phyloP scores from a whole-genome alignment of 1,284 basidiomycete genomes.

The Malassezia furfur region DNA sequence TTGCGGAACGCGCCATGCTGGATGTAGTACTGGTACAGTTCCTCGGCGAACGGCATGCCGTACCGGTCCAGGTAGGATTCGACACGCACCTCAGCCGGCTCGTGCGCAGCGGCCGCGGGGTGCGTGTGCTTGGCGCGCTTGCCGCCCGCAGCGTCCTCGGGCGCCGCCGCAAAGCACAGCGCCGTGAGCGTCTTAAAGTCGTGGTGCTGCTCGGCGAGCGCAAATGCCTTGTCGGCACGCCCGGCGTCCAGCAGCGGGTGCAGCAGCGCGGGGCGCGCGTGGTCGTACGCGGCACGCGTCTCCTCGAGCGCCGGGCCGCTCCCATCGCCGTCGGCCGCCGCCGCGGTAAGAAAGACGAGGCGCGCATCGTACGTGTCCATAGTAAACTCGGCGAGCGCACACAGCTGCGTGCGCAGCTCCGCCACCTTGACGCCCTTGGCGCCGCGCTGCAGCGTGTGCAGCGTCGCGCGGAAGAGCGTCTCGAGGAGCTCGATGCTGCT shows the following conservation, averaged over 20 bases:
- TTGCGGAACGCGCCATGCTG: conserved; percentile 59
- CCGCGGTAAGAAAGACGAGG: conserved; percentile 42
- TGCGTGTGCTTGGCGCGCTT: conserved; percentile 50
- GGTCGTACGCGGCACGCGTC: conserved; percentile 59
- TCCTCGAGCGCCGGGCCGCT: conserved; percentile 52
- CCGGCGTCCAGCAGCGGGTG: conserved; percentile 66
- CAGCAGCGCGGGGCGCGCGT: conserved; percentile 63
- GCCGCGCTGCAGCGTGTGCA: conserved; percentile 51
- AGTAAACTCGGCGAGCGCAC: conserved; percentile 55
- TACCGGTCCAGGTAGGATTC: conserved; percentile 69
- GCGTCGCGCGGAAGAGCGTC: conserved; percentile 64
- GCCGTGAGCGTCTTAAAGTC: conserved; percentile 74
- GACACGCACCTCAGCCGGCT: conserved; percentile 34
- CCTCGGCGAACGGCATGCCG: conserved; percentile 71
- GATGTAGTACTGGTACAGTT: conserved; percentile 66
- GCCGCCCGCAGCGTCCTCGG: not conserved
- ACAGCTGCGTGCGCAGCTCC: conserved; percentile 58
- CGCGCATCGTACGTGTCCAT: conserved; percentile 49
- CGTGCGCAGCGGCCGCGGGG: conserved; percentile 29
- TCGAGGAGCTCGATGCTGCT: conserved; percentile 62
- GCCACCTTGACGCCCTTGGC: conserved; percentile 38
- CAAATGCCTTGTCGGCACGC: conserved; percentile 62
- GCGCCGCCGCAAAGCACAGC: conserved; percentile 53
- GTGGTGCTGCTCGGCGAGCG: conserved; percentile 70
- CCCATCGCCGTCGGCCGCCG: conserved; percentile 8